A percentile compares a stretch with the other conserved stretches of the same genome.
These are phyloP conservation scores for Drechslera avenae DNA, from an alignment of 2,329 filamentous ascomycete species.

Conservation along the genomic window DNA sequence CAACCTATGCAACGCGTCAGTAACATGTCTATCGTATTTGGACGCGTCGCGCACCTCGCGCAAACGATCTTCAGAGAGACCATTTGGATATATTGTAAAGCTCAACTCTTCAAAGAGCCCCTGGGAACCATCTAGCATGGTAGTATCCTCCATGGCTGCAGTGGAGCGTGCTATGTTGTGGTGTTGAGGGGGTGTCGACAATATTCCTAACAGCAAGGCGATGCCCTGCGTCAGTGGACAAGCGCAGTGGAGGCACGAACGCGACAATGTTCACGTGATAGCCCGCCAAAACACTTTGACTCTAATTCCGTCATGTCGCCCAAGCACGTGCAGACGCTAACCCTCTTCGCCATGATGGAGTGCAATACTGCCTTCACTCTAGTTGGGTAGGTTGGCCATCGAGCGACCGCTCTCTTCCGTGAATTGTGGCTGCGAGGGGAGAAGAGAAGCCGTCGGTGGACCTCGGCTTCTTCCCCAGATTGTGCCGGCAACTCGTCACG, in stretches of 20 bases:
- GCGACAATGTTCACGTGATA: constrained; percentile 23
- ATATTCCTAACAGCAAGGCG: constrained; percentile 11
- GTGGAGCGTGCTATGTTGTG: constrained; percentile 6
- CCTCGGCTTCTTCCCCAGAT: constrained; percentile 33
- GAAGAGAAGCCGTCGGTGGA: constrained; percentile 16
- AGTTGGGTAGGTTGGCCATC: no score
- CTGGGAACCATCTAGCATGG: constrained; percentile 37
- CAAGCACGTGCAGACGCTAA: neutral
- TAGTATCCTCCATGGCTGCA: constrained; percentile 41
- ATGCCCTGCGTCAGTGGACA: constrained; percentile 7
- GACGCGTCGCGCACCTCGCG: constrained; percentile 38
- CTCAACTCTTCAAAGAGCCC: constrained; percentile 47
- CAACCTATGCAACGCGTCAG: constrained; percentile 49
- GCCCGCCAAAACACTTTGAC: constrained; percentile 13
- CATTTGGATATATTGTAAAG: constrained; percentile 53
- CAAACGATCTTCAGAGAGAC: constrained; percentile 37
- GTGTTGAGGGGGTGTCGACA: constrained; percentile 1
- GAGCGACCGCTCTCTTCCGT: neutral
- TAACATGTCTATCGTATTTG: neutral
- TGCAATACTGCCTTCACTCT: no score
- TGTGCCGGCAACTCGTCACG: constrained; percentile 25
- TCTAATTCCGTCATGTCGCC: neutral
- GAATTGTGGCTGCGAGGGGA: constrained; percentile 1
- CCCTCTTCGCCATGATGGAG: neutral
- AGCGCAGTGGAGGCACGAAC: constrained; percentile 8